Evolutionary conservation across 2,329 filamentous ascomycete species (phyloP).

Genomic region (Fusarium ramigenum): DNA sequence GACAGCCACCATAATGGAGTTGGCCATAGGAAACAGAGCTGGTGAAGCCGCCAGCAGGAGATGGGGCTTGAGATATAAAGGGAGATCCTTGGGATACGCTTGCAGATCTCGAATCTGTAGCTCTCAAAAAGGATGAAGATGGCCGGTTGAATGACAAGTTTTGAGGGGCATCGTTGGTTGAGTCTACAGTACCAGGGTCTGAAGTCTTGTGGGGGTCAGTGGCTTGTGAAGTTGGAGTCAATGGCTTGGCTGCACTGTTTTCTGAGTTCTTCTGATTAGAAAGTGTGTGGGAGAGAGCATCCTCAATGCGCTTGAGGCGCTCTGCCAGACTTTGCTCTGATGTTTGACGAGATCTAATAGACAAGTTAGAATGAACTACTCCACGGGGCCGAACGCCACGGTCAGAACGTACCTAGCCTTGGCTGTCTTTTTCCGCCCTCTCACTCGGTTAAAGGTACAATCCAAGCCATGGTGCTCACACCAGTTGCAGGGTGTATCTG

Average conservation of each 20-base stretch:
- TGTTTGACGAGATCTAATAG: conserved; percentile 15
- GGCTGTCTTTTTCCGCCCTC: conserved; percentile 33
- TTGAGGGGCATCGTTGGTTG: not conserved
- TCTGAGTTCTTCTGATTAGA: not conserved
- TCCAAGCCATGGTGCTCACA: conserved; percentile 36
- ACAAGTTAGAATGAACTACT: not conserved
- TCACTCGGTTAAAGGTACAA: conserved; percentile 40
- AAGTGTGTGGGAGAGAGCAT: conserved; percentile 31
- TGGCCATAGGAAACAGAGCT: conserved; percentile 34
- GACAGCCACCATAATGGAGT: conserved; percentile 36
- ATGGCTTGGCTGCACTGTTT: not conserved
- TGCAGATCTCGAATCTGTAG: conserved; percentile 14
- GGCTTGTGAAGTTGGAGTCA: conserved; percentile 1
- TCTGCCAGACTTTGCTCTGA: conserved; percentile 33
- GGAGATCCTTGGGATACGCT: not conserved
- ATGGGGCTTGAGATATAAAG: not conserved
- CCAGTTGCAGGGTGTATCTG: conserved; percentile 33
- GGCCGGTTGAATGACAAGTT: not conserved
- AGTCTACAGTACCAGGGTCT: not conserved
- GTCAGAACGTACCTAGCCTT: conserved; percentile 21
- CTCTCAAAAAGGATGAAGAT: conserved; percentile 2
- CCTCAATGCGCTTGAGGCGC: conserved; percentile 36
- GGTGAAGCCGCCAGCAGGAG: conserved; percentile 8
- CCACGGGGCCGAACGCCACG: not conserved
- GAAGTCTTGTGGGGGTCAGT: not conserved